Evolutionary conservation across 805 yeast genomes (phyloP).

Genomic region (Candida nitratophila): DNA sequence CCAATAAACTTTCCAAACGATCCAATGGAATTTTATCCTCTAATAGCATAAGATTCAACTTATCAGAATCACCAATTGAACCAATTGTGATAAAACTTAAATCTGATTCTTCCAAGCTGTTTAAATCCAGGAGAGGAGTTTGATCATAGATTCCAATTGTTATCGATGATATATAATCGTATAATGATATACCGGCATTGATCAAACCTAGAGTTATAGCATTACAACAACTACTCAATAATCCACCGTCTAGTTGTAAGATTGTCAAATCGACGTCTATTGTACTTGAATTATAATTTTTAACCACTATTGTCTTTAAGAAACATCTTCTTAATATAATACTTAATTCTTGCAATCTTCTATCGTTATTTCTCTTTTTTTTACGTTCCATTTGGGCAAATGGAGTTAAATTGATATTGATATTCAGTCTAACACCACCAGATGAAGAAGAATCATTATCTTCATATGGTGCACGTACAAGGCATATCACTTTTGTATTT

Average conservation of each 20-base stretch:
- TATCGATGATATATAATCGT: constrained; percentile 79
- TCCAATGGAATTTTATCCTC: constrained; percentile 87
- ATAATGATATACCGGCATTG: constrained; percentile 94
- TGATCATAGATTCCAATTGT: constrained; percentile 76
- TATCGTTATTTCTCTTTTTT: constrained; percentile 65
- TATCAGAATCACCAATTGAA: constrained; percentile 74
- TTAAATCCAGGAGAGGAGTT: constrained; percentile 73
- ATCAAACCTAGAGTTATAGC: constrained; percentile 84
- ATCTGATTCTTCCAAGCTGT: constrained; percentile 75
- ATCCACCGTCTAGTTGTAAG: constrained; percentile 84
- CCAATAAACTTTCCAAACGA: constrained; percentile 64
- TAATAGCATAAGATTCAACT: constrained; percentile 65
- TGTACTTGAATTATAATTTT: constrained; percentile 75
- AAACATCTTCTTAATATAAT: constrained; percentile 64
- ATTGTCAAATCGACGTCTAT: constrained; percentile 74
- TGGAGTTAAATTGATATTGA: constrained; percentile 67
- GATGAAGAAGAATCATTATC: constrained; percentile 42
- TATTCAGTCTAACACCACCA: constrained; percentile 53
- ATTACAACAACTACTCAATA: constrained; percentile 72
- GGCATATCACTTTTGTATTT: constrained; percentile 78
- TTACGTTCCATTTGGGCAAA: constrained; percentile 75
- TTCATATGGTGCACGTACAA: constrained; percentile 84
- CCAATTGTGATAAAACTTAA: constrained; percentile 79
- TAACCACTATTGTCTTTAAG: constrained; percentile 63
- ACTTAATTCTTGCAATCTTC: constrained; percentile 59